Base-by-base conservation (phyloP, 2,329 filamentous ascomycete genomes). In the Ascochyta clinopodiicola region DNA sequence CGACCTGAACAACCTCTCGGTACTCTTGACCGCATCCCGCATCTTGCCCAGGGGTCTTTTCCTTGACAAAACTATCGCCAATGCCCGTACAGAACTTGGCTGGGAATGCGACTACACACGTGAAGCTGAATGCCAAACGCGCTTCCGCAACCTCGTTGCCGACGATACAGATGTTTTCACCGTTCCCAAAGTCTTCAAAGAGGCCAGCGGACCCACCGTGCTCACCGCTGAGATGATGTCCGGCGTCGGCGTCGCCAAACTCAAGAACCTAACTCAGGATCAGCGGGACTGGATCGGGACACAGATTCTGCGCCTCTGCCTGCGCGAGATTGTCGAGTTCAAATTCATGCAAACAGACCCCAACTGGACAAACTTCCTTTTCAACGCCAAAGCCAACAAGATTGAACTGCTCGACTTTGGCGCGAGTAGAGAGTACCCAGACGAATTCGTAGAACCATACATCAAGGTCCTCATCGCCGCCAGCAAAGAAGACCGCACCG, bases 351-450 rank as follows among this genome's bases (percentile, higher is more conserved):
- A 99, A 79, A 99, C 95, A 5, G 95, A 99, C 72, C 95, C 95
- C 36, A 99, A 99, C 81, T 99, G 95, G 95, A 98, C 94, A 31
- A 99, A 99, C 77, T 99, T 99, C 76, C 82, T 98, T 19, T 99
- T 92, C 81, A 95, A 98, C 67, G 80, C 86, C 1, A 67, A 80
- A 19, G 86, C 83, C 4, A 80, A 86, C 66, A 89, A 87, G 70
- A 87, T 99, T 13, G 93, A 96, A 75, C 85, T 99, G 1, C 87
- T 99, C 47, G 96, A 99, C 77, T 99, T 99, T 75, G 95, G 95
- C 56, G 95, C 95, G 32, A 92, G 89, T 19, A 84, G 95, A 67
- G 94, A 92, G 63, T 99, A 88, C 72, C 92, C 93, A 0, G 83
- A 86, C 35, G 79, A 84, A 13, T 99, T 99, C 69, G 88, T 98